Percentiles rank a stretch among this genome's conserved stretches.
Conservation (phyloP, 2,329 filamentous ascomycete genomes). For the Tetracladium maxilliforme region DNA sequence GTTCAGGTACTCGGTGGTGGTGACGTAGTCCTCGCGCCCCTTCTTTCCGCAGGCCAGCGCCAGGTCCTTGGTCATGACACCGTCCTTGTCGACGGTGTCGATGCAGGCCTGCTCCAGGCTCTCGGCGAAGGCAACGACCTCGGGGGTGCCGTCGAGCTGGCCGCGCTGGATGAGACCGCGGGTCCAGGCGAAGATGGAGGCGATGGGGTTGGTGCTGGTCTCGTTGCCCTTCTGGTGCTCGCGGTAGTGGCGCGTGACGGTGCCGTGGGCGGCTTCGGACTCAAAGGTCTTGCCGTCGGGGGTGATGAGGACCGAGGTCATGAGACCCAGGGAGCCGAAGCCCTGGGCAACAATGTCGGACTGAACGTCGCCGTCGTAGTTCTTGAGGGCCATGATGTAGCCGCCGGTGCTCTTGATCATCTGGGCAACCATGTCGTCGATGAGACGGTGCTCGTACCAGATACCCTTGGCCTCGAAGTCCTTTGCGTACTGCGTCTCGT, state of each 20-base stretch:
- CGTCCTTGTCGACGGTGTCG: slow-evolving; percentile 84
- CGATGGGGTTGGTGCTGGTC: slow-evolving; percentile 97
- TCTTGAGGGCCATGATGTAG: slow-evolving; percentile 97
- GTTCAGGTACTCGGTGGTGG: slow-evolving; percentile 79
- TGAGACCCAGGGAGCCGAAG: slow-evolving; percentile 93
- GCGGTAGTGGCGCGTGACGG: slow-evolving; percentile 95
- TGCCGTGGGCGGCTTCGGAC: slow-evolving; percentile 94
- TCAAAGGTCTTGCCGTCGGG: slow-evolving; percentile 95
- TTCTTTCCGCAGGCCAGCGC: slow-evolving; percentile 90
- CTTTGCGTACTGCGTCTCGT: slow-evolving; percentile 73
- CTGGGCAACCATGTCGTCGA: slow-evolving; percentile 99
- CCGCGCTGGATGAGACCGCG: slow-evolving; percentile 87
- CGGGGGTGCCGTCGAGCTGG: slow-evolving; percentile 82
- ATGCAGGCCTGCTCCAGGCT: slow-evolving; percentile 84
- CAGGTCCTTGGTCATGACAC: slow-evolving; percentile 98
- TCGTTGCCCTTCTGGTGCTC: slow-evolving; percentile 97
- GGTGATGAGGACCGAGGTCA: slow-evolving; percentile 96
- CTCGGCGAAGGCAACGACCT: slow-evolving; percentile 83
- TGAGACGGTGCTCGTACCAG: slow-evolving; percentile 98
- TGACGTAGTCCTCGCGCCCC: slow-evolving; percentile 73
- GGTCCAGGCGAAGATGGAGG: slow-evolving; percentile 98
- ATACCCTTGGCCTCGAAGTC: slow-evolving; percentile 84
- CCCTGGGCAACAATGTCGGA: slow-evolving; percentile 97
- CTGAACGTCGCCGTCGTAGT: slow-evolving; percentile 98
- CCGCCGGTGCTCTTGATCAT: slow-evolving; percentile 99